These are phyloP conservation scores for Esteya vermicola DNA, from an alignment of 2,329 filamentous ascomycete species.

Conservation along the genomic window DNA sequence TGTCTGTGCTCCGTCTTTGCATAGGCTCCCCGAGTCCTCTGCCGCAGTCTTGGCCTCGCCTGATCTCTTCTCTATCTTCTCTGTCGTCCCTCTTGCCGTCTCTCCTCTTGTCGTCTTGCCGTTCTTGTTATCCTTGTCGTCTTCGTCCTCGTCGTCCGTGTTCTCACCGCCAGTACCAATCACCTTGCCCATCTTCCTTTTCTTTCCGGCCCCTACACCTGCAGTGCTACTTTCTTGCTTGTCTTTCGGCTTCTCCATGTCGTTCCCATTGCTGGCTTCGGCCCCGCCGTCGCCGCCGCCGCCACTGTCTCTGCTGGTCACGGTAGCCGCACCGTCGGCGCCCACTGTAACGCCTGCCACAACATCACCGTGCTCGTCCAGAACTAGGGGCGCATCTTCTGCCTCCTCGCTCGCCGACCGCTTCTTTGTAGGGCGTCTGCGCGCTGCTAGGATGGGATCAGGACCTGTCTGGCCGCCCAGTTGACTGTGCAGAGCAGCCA, in stretches of 20 bases:
- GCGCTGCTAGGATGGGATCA: constrained; percentile 35
- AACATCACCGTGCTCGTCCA: constrained; percentile 58
- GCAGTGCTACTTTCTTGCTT: constrained; percentile 14
- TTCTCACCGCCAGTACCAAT: constrained; percentile 25
- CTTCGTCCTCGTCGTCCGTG: constrained; percentile 13
- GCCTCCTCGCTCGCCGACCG: constrained; percentile 53
- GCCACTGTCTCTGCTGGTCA: constrained; percentile 6
- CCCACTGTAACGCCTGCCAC: constrained; percentile 24
- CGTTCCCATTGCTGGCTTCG: background rate
- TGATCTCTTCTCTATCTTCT: constrained; percentile 12
- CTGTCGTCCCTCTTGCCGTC: constrained; percentile 17
- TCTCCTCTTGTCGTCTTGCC: too few species aligned
- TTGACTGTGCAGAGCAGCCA: constrained; percentile 40
- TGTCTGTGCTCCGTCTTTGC: constrained; percentile 2
- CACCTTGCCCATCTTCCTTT: constrained; percentile 40
- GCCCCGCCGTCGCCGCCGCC: too few species aligned
- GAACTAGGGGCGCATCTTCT: constrained; percentile 62
- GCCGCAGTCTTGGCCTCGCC: background rate
- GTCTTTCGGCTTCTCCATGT: constrained; percentile 5
- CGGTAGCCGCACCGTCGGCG: constrained; percentile 27
- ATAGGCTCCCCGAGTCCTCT: constrained; percentile 3
- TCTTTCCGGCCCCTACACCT: constrained; percentile 30
- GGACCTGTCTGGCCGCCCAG: constrained; percentile 33
- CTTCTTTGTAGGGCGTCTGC: constrained; percentile 35
- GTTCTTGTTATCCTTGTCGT: constrained; percentile 12